phyloP scores from a whole-genome alignment of 768 basidiomycete species.

The Xerocomellus amylosporus region DNA sequence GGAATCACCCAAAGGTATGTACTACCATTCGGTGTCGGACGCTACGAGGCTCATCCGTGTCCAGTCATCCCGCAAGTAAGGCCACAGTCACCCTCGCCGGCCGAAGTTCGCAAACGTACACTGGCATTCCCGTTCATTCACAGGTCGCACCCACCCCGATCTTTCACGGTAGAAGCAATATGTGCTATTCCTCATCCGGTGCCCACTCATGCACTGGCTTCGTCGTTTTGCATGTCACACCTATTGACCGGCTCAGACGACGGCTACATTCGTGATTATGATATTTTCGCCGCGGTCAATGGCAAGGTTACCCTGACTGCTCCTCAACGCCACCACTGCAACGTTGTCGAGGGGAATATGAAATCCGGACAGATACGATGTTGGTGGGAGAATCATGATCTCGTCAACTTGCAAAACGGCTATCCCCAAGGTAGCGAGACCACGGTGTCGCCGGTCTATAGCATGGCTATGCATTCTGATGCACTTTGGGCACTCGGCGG shows the following conservation, averaged over 20 bases:
- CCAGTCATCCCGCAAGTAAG: conserved; percentile 24
- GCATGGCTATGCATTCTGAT: conserved; percentile 87
- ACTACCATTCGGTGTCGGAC: neutral
- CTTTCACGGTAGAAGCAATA: conserved; percentile 86
- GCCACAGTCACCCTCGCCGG: conserved; percentile 52
- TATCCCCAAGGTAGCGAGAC: conserved; percentile 48
- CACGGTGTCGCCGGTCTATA: conserved; percentile 74
- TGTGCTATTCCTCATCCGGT: conserved; percentile 88
- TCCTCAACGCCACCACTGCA: conserved; percentile 84
- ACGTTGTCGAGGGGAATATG: conserved; percentile 88
- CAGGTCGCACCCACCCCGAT: conserved; percentile 42
- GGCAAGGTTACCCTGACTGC: conserved; percentile 84
- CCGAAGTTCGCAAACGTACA: conserved; percentile 48
- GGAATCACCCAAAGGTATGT: conserved; percentile 35
- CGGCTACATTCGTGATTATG: conserved; percentile 90
- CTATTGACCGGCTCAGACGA: conserved; percentile 90
- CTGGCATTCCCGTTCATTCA: conserved; percentile 36
- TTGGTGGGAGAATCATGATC: conserved; percentile 82
- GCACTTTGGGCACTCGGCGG: conserved; percentile 92
- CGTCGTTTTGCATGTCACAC: conserved; percentile 84
- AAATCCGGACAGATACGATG: conserved; percentile 82
- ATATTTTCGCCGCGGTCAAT: conserved; percentile 86
- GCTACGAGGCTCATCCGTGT: conserved; percentile 17
- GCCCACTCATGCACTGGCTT: conserved; percentile 83
- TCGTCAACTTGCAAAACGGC: conserved; percentile 18